Percentiles rank a stretch among this genome's conserved stretches.
phyloP scores from a whole-genome alignment of 176 grass and related monocot genomes.

The Thalia dealbata region DNA sequence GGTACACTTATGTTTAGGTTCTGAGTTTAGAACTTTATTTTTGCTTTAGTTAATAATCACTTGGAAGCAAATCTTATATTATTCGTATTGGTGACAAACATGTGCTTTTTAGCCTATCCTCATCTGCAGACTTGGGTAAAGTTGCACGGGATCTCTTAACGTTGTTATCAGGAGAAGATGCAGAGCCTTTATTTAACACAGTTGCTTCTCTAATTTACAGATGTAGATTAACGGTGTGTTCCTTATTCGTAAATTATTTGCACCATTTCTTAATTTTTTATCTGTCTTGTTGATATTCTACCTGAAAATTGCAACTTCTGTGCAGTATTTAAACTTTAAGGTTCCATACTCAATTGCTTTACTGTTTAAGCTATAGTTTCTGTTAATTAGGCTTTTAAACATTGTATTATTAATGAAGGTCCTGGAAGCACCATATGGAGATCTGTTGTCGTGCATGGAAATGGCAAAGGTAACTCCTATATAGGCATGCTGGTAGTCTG shows the following conservation, averaged over 20 bases:
- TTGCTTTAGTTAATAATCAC: neutral
- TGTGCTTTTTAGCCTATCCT: constrained; percentile 79
- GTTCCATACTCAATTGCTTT: neutral
- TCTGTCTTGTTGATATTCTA: neutral
- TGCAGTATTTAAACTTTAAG: neutral
- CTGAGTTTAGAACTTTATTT: neutral
- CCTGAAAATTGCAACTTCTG: neutral
- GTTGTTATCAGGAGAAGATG: constrained; percentile 32
- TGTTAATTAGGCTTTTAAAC: neutral
- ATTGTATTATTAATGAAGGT: constrained; percentile 41
- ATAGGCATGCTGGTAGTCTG: neutral
- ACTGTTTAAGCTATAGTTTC: neutral
- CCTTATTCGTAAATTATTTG: constrained; percentile 14
- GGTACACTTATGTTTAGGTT: neutral
- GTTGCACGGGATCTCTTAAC: constrained; percentile 60
- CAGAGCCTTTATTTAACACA: constrained; percentile 39
- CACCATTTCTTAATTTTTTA: neutral
- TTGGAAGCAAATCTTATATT: neutral
- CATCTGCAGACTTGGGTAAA: constrained; percentile 38
- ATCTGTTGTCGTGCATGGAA: constrained; percentile 85
- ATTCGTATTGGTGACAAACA: constrained; percentile 19
- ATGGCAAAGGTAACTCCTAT: constrained; percentile 56
- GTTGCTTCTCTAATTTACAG: constrained; percentile 61
- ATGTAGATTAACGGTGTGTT: constrained; percentile 73
- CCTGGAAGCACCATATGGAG: constrained; percentile 87